Evolutionary conservation across 257 asterid genomes (phyloP).

Genomic region (Ophiorrhiza pumila): DNA sequence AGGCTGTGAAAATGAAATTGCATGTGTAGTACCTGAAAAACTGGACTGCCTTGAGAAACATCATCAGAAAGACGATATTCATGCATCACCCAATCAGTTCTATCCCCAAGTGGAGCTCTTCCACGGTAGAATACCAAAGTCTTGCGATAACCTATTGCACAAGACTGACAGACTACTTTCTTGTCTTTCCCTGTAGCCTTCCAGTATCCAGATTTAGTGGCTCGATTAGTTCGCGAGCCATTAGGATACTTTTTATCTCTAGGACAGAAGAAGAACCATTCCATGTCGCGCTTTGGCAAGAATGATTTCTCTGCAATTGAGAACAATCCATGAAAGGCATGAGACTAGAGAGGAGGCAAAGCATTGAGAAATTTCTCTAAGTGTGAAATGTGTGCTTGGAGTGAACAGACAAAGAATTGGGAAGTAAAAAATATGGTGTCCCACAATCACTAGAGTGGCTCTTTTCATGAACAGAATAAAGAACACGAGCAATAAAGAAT

Average conservation of each 20-base stretch:
- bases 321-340: not conserved
- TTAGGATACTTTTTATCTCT: slow-evolving; percentile 54
- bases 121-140: slow-evolving; percentile 48
- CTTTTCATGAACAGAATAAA: slow-evolving; percentile 14
- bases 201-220: slow-evolving; percentile 56
- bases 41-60: slow-evolving; percentile 37
- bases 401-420: not conserved
- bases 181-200: slow-evolving; percentile 54
- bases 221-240: slow-evolving; percentile 49
- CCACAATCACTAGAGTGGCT: slow-evolving; percentile 14
- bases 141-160: slow-evolving; percentile 36
- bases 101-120: slow-evolving; percentile 50
- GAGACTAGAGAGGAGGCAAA: not conserved
- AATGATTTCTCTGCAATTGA: slow-evolving; percentile 47
- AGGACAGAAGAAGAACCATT: slow-evolving; percentile 52
- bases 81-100: slow-evolving; percentile 54
- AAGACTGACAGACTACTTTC: slow-evolving; percentile 38
- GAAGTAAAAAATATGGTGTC: slow-evolving; percentile 22
- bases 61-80: slow-evolving; percentile 49
- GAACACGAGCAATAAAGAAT: slow-evolving; percentile 25
- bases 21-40: slow-evolving; percentile 35
- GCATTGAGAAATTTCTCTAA: not conserved
- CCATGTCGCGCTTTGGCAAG: slow-evolving; percentile 51
- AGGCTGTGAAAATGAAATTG: not conserved
- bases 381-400: not conserved